Evolutionary conservation across 2,329 filamentous ascomycete genomes (phyloP), one percentile per base, ranked within the genome.

Genomic region (Xylogone sp.): DNA sequence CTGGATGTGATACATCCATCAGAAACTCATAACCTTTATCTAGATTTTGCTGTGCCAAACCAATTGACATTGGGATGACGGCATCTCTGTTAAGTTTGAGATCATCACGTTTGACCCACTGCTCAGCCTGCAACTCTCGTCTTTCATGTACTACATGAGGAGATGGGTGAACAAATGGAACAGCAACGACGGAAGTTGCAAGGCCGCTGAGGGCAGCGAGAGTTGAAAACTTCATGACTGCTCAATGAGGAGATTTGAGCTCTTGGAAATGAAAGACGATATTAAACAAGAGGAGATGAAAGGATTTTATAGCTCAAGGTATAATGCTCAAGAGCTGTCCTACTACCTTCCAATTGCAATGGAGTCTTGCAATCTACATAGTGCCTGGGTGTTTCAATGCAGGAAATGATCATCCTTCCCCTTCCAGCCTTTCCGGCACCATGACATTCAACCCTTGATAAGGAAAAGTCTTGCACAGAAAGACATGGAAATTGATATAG

Each of bases 11-110:
- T n/a, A 76, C 71, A 39, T 73, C 69, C 42, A 69, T 60, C 9
- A 76, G 61, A 42, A 69, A 69, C 27, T 70, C 68, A 52, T 75
- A 72, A 12, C 66, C 73, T 42, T 65, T 65, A 34, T 76, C 65
- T 18, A 77, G 63, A 52, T 76, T 76, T 21, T 62, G 64, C 56
- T 77, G 73, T 27, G 69, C 65, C 46, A 76, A 61, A 3, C 71
- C 74, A 53, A 76, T 72, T 2, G 53, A 54, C 43, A 61, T 46
- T 1, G 59, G 57, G 18, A 61, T 54, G 21, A 56, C 45, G 19
- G 52, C 49, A 50, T 56, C 49, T 8, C 46, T 45, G 21, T 56
- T 53, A 19, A 59, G 42, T 49, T 59, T 55, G 20, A 49, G 42
- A 21, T 46, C 45, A 21, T 46, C 45, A 45, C 50, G 49, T 9